Percentiles rank a stretch among this genome's conserved stretches.
Conservation (phyloP, 2,329 filamentous ascomycete species). For the Ilyonectria robusta region DNA sequence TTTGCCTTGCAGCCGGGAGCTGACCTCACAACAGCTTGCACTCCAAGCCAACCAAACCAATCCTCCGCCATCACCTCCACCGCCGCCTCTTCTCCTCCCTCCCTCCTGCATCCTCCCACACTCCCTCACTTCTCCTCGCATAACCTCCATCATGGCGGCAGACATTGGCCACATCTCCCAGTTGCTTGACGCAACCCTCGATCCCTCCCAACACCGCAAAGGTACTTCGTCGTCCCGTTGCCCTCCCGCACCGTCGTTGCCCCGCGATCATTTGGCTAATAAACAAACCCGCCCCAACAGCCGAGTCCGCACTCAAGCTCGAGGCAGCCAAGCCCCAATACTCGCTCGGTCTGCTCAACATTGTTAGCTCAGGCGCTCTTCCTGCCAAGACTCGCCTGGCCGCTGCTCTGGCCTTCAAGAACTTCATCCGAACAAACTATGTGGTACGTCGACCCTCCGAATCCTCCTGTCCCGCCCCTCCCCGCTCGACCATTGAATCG, state of each 20-base stretch:
- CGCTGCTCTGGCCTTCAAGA: slow-evolving; percentile 96
- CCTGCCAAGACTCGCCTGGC: slow-evolving; percentile 86
- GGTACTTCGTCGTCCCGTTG: slow-evolving; percentile 67
- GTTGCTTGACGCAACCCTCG: slow-evolving; percentile 91
- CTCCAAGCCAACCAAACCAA: slow-evolving; percentile 25
- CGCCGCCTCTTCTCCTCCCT: slow-evolving; percentile 34
- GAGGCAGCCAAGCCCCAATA: slow-evolving; percentile 90
- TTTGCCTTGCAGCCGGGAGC: slow-evolving; percentile 14
- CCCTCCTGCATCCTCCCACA: slow-evolving; percentile 21
- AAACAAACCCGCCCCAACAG: slow-evolving; percentile 64
- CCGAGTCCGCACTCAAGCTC: slow-evolving; percentile 83
- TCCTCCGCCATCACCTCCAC: slow-evolving; percentile 39
- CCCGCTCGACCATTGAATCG: slow-evolving; percentile 20
- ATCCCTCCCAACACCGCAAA: slow-evolving; percentile 90
- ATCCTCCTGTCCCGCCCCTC: slow-evolving; percentile 6
- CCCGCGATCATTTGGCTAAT: slow-evolving; percentile 53
- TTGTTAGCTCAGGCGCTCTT: slow-evolving; percentile 82
- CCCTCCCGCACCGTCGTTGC: slow-evolving; percentile 44
- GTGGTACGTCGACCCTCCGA: slow-evolving; percentile 67
- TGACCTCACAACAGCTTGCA: slow-evolving; percentile 39
- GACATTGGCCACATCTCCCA: slow-evolving; percentile 77
- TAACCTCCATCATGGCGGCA: slow-evolving; percentile 65
- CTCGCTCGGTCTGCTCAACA: slow-evolving; percentile 89
- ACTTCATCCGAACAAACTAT: slow-evolving; percentile 96
- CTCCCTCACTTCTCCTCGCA: slow-evolving; percentile 34